Base-by-base conservation (phyloP, 352 stramenopile species). In the Phytopythium montanum region DNA sequence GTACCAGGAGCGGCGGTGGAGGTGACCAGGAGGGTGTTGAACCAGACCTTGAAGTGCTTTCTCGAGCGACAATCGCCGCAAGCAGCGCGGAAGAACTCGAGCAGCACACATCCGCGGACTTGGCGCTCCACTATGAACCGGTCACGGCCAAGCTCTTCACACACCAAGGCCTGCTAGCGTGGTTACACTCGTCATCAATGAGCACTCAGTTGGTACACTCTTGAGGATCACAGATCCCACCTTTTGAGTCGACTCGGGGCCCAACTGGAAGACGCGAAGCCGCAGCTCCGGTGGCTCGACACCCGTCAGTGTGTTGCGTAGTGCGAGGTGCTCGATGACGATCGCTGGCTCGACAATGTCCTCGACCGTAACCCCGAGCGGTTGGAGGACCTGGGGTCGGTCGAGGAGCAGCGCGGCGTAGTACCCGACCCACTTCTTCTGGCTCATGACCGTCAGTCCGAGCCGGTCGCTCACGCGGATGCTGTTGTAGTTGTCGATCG, bases 31-130 rank as follows among this genome's bases (percentile, higher is more conserved):
- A 73, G 66, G 10, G 81, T 88, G 67, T 86, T 78, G 65, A 91
- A 89, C 81, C 81, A 91, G 26, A 89, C 57, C 54, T 86, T 87
- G 48, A 91, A 87, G 59, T 91, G 70, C 34, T 88, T 88, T n/a
- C 64, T 63, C 33, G 68, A 53, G 56, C 81, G 65, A 51, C 73
- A 87, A 31, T 76, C 66, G 19, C 61, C 67, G 13, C 62, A 72
- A 6, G 62, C 60, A 5, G 76, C 44, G 31, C 69, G 65, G 42
- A 73, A 80, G 59, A 89, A 88, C 58, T 91, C 81, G 25, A 91
- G 42, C 62, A 81, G 51, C 23, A 91, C 68, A 46, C 76, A 82
- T 23, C 81, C 79, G 39, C 69, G 65, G 16, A 89, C 68, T 41
- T 71, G 54, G 19, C 76, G 60, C 18, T 76, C 56, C 42, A 89